Percentiles rank a stretch among this genome's conserved stretches.
Conservation (phyloP, 140 eudicot genomes). For the Senecio squalidus region DNA sequence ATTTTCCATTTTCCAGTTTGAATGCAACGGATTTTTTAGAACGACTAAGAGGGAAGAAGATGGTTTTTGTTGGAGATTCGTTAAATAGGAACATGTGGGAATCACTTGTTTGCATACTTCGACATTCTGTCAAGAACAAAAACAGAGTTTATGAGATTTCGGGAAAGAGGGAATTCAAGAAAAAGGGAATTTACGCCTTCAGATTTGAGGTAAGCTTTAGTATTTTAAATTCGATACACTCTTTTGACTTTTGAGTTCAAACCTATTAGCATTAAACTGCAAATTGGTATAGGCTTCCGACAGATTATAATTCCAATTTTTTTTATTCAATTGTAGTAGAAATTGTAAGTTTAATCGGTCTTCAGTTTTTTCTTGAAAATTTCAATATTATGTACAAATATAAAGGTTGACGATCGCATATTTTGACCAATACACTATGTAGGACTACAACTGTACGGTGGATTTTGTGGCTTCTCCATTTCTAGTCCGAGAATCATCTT, state of each 20-base stretch:
- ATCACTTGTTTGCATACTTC: constrained; percentile 86
- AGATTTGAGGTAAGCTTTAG: constrained; percentile 75
- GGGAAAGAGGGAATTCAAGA: constrained; percentile 71
- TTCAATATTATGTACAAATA: neutral
- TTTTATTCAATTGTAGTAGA: neutral
- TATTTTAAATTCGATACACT: neutral
- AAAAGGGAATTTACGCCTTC: constrained; percentile 83
- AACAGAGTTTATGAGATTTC: constrained; percentile 66
- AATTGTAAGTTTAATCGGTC: neutral
- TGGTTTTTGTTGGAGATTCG: constrained; percentile 94
- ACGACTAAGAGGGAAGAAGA: constrained; percentile 70
- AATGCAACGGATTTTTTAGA: constrained; percentile 85
- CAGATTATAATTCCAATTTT: constrained; percentile 1
- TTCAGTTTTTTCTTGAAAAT: neutral
- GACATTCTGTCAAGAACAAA: constrained; percentile 67
- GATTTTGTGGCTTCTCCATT: constrained; percentile 92
- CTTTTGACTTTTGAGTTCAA: constrained; percentile 13
- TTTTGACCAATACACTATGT: constrained; percentile 24
- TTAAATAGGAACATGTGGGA: constrained; percentile 98
- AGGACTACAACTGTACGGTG: constrained; percentile 86
- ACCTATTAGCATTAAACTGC: constrained; percentile 2
- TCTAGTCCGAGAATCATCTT: constrained; percentile 72
- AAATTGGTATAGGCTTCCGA: neutral
- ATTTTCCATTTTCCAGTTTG: constrained; percentile 35
- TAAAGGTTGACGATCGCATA: neutral